Base-by-base conservation (phyloP, 2,329 filamentous ascomycete genomes). In the Falciphora oryzae region DNA sequence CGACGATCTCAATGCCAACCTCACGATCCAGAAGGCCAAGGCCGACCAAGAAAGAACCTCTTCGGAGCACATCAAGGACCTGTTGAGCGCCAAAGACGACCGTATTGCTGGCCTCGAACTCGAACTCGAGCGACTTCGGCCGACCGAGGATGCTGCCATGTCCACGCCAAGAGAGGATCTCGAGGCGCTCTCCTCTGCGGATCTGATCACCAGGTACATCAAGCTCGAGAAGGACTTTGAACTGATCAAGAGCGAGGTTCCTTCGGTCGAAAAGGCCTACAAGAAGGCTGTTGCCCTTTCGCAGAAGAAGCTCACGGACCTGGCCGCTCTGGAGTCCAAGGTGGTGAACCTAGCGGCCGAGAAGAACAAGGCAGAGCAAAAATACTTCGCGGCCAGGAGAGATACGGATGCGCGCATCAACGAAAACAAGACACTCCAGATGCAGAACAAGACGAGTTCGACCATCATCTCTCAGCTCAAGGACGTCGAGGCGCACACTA, bases 311-410 rank as follows among this genome's bases (percentile, higher is more conserved):
- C 87, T 96, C 44, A 84, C 89, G 71, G 93, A 97, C 67, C 87
- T 91, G 63, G 80, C 83, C 7, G 81, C 84, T 4, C 80, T 92
- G 73, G 93, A 98, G 77, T 93, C 97, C 65, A 90, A 89, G 67
- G 81, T 94, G 53, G 79, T 86, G 25, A 81, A 90, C 29, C 79
- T 96, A 27, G 86, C 86, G 57, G 91, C 92, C 0, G 93, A 99
- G 77, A 99, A 99, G 79, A 88, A 89, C 68, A 98, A 97, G 76
- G 94, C 94, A 1, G 95, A 99, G 72, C 94, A 98, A 73, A 98
- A 98, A 77, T 99, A 96, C 74, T 98, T 98, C 75, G 92, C 91
- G 1, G 92, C 93, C 11, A 93, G 96, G 82, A 97, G 97, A 74
- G 90, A 93, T 70, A 96, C 94, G 73, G 94, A 98, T 72, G 89